Evolutionary conservation across 768 basidiomycete species (phyloP), one percentile per base, ranked within the genome.

Genomic region (Kwoniella sp.): DNA sequence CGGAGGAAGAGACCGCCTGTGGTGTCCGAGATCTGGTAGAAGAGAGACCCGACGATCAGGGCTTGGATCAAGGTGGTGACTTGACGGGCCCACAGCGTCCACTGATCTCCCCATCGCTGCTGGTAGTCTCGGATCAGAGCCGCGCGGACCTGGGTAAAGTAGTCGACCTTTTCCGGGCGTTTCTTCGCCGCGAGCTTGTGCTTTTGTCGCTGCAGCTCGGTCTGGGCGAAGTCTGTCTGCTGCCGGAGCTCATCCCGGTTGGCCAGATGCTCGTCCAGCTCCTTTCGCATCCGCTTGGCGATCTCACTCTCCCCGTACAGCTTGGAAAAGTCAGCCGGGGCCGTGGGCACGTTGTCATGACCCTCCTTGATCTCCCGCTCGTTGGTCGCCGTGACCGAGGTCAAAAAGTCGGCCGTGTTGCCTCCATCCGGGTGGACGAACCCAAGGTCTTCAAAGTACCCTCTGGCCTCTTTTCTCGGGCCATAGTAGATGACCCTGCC

Each of bases 321-420:
- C 36, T 53, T 36, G n/a, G 60, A 58, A 29, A 71, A 65, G n/a
- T 67, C 64, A 5, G 53, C 62, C 15, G 69, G 45, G 9, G 63
- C 44, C 10, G 58, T 61, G 4, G 70, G 73, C 28, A 68, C 57
- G 32, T 63, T 50, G 34, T 71, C 81, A 23, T 79, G 80, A 5
- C 84, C 87, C 3, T 80, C 76, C 0, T 83, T 81, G 63, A 86
- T 85, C 65, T 84, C 84, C 17, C 89, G 85, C 75, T 93, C 89
- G 63, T 89, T 88, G 0, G 84, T 81, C 26, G 58, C 62, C 12
- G 69, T 71, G 29, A 62, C 58, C 2, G 62, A 57, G 3, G 67
- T 67, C 15, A 71, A 48, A 51, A 54, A 71, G 49, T 71, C 69
- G 17, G 67, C 67, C 14, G 61, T 59, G 40, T 66, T 71, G 12